These are phyloP conservation scores for Candida golubevii DNA, from an alignment of 805 yeast species.

Conservation along the genomic window DNA sequence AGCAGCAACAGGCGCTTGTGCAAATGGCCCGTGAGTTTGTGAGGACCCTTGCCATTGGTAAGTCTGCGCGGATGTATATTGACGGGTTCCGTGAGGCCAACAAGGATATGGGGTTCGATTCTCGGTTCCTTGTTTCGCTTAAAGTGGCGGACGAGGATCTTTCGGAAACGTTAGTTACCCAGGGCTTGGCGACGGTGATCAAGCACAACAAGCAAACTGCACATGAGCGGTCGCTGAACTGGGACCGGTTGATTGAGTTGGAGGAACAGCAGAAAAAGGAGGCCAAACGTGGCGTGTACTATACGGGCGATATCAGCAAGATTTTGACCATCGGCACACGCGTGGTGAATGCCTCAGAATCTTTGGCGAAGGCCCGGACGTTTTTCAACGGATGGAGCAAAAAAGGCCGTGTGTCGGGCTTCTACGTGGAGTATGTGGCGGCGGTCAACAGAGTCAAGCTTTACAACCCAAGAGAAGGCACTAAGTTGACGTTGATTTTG, in stretches of 20 bases:
- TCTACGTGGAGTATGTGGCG: conserved; percentile 64
- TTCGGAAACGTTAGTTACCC: conserved; percentile 53
- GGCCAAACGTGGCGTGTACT: conserved; percentile 58
- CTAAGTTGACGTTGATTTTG: conserved; percentile 62
- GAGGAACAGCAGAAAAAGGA: conserved; percentile 56
- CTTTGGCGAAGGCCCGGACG: conserved; percentile 64
- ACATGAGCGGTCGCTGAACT: conserved; percentile 62
- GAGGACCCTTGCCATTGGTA: conserved; percentile 66
- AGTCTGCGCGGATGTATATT: conserved; percentile 54
- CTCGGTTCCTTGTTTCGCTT: conserved; percentile 62
- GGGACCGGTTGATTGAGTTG: conserved; percentile 73
- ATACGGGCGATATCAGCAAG: conserved; percentile 42
- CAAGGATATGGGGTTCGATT: conserved; percentile 53
- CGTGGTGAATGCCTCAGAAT: conserved; percentile 77
- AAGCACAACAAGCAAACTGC: conserved; percentile 70
- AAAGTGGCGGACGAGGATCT: conserved; percentile 46
- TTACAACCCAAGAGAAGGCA: conserved; percentile 65
- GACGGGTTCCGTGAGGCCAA: conserved; percentile 63
- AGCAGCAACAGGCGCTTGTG: conserved; percentile 47
- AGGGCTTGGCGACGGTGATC: conserved; percentile 74
- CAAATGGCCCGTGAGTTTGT: conserved; percentile 71
- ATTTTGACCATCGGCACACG: conserved; percentile 53
- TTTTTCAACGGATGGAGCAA: conserved; percentile 66
- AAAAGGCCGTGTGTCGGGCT: conserved; percentile 59
- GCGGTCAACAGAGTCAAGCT: conserved; percentile 67